Conservation (phyloP, 306 rosid genomes). For the Abrus pulchellus region DNA sequence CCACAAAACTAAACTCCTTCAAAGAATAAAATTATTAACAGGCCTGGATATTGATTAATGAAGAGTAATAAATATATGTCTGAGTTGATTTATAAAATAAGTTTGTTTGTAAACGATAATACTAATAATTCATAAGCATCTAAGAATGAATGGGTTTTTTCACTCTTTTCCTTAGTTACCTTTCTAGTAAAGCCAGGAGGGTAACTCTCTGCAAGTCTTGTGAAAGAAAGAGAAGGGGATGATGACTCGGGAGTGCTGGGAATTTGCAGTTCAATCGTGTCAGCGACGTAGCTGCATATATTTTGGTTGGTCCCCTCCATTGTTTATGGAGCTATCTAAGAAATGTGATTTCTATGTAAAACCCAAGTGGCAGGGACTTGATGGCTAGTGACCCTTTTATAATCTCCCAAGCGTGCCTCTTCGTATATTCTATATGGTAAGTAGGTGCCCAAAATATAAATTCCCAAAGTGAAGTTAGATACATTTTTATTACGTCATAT, state of each 20-base stretch:
- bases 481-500: slow-evolving; percentile 5
- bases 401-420: background rate
- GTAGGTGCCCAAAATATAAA: background rate
- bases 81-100: too few relatives aligned
- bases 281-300: slow-evolving; percentile 8
- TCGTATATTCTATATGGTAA: background rate
- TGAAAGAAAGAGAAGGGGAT: slow-evolving; percentile 1
- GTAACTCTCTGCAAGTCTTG: slow-evolving; percentile 46
- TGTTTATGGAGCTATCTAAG: background rate
- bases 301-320: slow-evolving; percentile 44
- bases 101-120: too few relatives aligned
- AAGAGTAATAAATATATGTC: too few relatives aligned
- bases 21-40: too few relatives aligned
- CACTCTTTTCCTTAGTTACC: slow-evolving; percentile 43
- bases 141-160: too few relatives aligned
- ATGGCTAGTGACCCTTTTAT: slow-evolving; percentile 25
- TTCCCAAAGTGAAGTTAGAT: background rate
- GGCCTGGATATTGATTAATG: too few relatives aligned
- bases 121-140: too few relatives aligned
- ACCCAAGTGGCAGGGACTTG: background rate
- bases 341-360: background rate
- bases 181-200: slow-evolving; percentile 64
- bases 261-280: slow-evolving; percentile 42
- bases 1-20: too few relatives aligned
- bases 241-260: slow-evolving; percentile 15